Evolutionary conservation across 805 yeast species (phyloP).

Genomic region (Blastobotrys chiropterorum): DNA sequence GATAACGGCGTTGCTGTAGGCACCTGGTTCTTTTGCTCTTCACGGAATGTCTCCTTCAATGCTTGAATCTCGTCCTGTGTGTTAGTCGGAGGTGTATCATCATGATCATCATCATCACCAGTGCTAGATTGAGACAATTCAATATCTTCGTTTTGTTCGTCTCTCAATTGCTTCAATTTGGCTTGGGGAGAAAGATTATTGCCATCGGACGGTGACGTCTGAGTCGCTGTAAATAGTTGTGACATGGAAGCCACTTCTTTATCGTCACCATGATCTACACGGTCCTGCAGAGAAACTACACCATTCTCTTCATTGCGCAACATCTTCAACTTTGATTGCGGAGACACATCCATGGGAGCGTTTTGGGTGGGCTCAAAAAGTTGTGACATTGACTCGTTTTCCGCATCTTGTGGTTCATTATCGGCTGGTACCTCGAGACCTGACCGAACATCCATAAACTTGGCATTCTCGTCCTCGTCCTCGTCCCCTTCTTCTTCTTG

Average conservation of each 20-base stretch:
- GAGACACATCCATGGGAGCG: too few species aligned
- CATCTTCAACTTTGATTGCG: too few species aligned
- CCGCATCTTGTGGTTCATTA: not conserved
- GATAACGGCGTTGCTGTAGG: not conserved
- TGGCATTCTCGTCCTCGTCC: not conserved
- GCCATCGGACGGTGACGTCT: not conserved
- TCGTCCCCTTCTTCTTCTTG: not conserved
- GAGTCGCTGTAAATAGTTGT: not conserved
- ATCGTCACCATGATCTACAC: not conserved
- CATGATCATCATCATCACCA: too few species aligned
- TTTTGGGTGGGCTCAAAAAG: too few species aligned
- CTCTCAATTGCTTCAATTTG: not conserved
- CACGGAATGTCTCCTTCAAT: conserved; percentile 1
- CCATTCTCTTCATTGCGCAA: too few species aligned
- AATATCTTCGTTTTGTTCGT: not conserved
- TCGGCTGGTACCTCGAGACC: not conserved
- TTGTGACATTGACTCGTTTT: not conserved
- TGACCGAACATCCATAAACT: too few species aligned
- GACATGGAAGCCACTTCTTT: not conserved
- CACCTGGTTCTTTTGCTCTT: not conserved
- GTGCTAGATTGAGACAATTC: not conserved
- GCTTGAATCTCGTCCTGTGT: not conserved
- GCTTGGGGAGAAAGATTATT: not conserved
- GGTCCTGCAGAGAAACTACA: too few species aligned
- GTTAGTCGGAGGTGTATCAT: not conserved